These are phyloP conservation scores for Furcasterigmium sp. DNA, from an alignment of 2,329 filamentous ascomycete species.

Conservation along the genomic window DNA sequence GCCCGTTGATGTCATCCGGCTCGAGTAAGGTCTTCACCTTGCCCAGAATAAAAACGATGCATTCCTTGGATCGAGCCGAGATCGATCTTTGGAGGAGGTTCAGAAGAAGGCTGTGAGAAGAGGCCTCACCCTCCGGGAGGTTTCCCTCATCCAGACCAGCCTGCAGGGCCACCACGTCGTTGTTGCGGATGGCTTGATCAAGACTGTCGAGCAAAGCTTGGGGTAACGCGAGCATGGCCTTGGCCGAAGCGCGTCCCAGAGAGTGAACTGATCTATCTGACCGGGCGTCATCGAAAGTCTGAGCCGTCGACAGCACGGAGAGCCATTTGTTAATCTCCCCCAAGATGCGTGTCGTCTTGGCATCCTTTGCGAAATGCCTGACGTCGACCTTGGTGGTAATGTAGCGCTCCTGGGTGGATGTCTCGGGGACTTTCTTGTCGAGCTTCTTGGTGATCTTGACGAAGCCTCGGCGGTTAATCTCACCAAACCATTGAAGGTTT, in stretches of 20 bases:
- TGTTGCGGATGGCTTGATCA: constrained; percentile 65
- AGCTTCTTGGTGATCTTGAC: constrained; percentile 99
- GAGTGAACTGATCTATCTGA: constrained; percentile 73
- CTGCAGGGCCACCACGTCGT: constrained; percentile 55
- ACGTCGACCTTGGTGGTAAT: constrained; percentile 87
- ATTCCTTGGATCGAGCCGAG: constrained; percentile 61
- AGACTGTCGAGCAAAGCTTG: constrained; percentile 63
- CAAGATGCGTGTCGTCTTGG: constrained; percentile 41
- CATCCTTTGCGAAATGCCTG: constrained; percentile 77
- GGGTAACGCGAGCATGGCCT: constrained; percentile 69
- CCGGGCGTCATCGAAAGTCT: constrained; percentile 63
- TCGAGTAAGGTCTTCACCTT: constrained; percentile 72
- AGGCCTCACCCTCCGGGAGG: constrained; percentile 40
- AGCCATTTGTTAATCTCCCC: constrained; percentile 85
- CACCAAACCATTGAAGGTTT: constrained; percentile 95
- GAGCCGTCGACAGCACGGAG: constrained; percentile 71
- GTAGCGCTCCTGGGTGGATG: constrained; percentile 77
- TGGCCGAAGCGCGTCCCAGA: constrained; percentile 70
- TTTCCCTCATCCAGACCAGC: constrained; percentile 52
- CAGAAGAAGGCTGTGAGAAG: constrained; percentile 64
- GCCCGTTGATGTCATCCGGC: constrained; percentile 85
- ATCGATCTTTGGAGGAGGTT: constrained; percentile 77
- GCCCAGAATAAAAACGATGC: constrained; percentile 65
- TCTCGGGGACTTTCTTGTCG: constrained; percentile 83
- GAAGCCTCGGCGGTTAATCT: constrained; percentile 92